phyloP scores from a whole-genome alignment of 2,329 filamentous ascomycete species.

The Parafenestella ontariensis region DNA sequence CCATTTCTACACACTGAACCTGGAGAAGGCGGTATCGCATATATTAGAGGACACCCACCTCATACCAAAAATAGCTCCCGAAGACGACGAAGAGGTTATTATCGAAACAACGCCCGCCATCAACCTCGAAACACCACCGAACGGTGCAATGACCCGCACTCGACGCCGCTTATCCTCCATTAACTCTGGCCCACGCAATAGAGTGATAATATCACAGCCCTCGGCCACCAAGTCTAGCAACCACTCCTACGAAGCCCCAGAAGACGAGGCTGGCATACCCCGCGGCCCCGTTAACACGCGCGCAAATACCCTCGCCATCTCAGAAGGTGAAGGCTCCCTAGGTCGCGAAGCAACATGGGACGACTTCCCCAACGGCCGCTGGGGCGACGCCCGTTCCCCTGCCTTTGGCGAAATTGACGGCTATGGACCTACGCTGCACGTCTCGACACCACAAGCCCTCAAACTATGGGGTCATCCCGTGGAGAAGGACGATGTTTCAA shows the following conservation, averaged over 20 bases:
- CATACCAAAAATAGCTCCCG: conserved; percentile 65
- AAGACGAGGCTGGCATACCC: conserved; percentile 78
- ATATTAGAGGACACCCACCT: conserved; percentile 86
- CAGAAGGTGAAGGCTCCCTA: conserved; percentile 87
- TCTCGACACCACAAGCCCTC: conserved; percentile 83
- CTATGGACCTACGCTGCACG: conserved; percentile 95
- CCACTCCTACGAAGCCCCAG: conserved; percentile 68
- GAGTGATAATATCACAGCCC: conserved; percentile 77
- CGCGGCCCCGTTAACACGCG: conserved; percentile 75
- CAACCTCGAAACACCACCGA: conserved; percentile 40
- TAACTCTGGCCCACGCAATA: conserved; percentile 85
- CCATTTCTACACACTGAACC: conserved; percentile 96
- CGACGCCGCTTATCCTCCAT: conserved; percentile 75
- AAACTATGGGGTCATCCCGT: conserved; percentile 84
- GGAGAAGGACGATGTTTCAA: conserved; percentile 73
- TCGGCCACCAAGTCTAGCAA: conserved; percentile 62
- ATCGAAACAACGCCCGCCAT: conserved; percentile 56
- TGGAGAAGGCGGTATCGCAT: conserved; percentile 95
- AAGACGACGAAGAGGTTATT: conserved; percentile 54
- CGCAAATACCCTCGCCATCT: conserved; percentile 88
- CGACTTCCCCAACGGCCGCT: conserved; percentile 95
- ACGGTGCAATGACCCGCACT: conserved; percentile 35
- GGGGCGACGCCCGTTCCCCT: conserved; percentile 84
- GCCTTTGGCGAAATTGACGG: conserved; percentile 97
- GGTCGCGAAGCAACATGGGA: conserved; percentile 98